phyloP scores from a whole-genome alignment of 2,329 filamentous ascomycete species.

The Lachnellula hyalina region DNA sequence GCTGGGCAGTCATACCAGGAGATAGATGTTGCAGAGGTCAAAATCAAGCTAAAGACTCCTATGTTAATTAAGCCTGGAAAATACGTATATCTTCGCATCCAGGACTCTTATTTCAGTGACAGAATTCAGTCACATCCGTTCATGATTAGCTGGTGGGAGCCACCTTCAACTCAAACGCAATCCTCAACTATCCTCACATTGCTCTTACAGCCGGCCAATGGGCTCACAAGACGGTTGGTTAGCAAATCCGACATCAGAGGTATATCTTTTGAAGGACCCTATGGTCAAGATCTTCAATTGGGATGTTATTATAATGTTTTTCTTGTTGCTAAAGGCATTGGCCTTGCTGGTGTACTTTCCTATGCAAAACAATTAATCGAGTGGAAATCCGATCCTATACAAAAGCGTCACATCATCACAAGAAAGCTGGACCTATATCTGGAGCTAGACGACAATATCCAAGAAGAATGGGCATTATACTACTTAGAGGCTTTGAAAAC shows the following conservation, averaged over 20 bases:
- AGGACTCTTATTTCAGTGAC: background rate
- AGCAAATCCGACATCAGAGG: background rate
- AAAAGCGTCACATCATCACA: background rate
- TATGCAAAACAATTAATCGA: constrained; percentile 1
- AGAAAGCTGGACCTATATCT: background rate
- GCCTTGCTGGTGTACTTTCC: constrained; percentile 8
- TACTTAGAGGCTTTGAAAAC: background rate
- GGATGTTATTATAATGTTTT: constrained; percentile 9
- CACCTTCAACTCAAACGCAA: background rate
- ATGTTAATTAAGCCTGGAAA: constrained; percentile 1
- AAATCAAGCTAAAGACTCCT: background rate
- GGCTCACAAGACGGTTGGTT: background rate
- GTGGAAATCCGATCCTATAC: background rate
- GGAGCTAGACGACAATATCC: background rate
- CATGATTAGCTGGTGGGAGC: background rate
- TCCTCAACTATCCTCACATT: background rate
- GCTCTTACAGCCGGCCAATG: background rate
- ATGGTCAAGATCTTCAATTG: constrained; percentile 5
- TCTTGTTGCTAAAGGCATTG: constrained; percentile 12
- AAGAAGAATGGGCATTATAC: background rate
- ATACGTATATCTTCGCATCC: background rate
- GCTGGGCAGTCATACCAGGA: background rate
- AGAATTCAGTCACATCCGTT: constrained; percentile 1
- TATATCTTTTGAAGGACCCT: constrained; percentile 9
- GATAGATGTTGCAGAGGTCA: background rate